These are phyloP conservation scores for Brassica juncea DNA, from an alignment of 345 rosid species.

Conservation along the genomic window DNA sequence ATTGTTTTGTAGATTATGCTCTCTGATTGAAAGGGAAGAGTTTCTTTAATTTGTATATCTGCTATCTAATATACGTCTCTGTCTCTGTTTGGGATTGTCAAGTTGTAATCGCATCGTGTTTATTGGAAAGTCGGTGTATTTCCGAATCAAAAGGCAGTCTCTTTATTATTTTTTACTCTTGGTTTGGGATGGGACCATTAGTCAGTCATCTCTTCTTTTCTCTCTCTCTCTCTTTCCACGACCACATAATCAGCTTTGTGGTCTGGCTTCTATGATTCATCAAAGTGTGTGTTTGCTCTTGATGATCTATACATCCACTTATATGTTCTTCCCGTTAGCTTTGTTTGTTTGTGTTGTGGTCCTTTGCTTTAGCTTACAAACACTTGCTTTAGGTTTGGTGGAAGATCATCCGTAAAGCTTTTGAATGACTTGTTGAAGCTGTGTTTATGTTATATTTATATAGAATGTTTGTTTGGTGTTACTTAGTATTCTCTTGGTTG, in stretches of 20 bases:
- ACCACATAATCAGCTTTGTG: conserved; percentile 19
- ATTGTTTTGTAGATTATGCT: not conserved
- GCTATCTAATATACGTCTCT: not conserved
- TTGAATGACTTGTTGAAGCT: not conserved
- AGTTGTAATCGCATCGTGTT: conserved; percentile 22
- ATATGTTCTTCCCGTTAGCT: conserved; percentile 22
- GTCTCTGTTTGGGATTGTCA: not conserved
- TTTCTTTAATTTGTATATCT: conserved; percentile 4
- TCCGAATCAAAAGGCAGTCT: conserved; percentile 1
- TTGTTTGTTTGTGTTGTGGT: not conserved
- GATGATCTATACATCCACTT: conserved; percentile 18
- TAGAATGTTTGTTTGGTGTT: conserved; percentile 7
- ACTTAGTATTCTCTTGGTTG: too few relatives aligned
- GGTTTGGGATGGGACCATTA: not conserved
- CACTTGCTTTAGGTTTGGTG: not conserved
- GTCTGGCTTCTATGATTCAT: conserved; percentile 10
- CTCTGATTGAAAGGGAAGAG: conserved; percentile 4
- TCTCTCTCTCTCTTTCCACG: not conserved
- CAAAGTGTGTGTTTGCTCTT: conserved; percentile 3
- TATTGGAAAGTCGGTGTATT: conserved; percentile 32
- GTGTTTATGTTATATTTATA: not conserved
- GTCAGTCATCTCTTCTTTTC: conserved; percentile 16
- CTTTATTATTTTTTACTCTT: not conserved
- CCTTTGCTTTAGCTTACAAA: not conserved
- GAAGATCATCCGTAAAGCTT: not conserved